Base-by-base conservation (phyloP, 2,329 filamentous ascomycete species). In the Clonostachys solani region DNA sequence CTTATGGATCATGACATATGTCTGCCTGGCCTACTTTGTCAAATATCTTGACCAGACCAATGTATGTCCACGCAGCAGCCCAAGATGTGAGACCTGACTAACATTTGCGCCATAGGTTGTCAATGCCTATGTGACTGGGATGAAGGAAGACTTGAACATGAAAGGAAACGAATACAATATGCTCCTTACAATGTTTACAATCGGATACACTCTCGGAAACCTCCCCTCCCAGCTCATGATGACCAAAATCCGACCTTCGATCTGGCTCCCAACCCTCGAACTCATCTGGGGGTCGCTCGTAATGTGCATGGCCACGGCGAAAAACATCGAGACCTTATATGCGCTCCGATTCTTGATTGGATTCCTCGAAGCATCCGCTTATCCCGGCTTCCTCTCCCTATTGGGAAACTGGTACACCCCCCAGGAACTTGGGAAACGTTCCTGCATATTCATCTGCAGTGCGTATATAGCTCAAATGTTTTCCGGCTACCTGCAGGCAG, bases 81-180 rank as follows among this genome's bases (percentile, higher is more conserved):
- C 23, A 29, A 10, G 23, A 29, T 29, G 23, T 29, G 9, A 10
- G 8, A 29, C 4, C 23, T 15, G 13, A 17, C 33, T 45, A 6
- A 17, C 23, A 9, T 29, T 29, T 29, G 8, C 23, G 23, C 23
- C n/a, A 12, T n/a, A 51, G 48, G 50, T 58, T 8, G 56, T 45
- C 44, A 70, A 69, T 54, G 68, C 67, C 12, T 71, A 65, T 34
- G 65, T 70, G 2, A 65, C 56, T 7, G 62, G 62, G 10, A 65
- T 65, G 74, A 71, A 79, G 55, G 74, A 78, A 53, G 76, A 80
- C 43, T 60, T 80, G 1, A 55, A 62, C 1, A 66, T 81, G 48
- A 68, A 70, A 36, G 67, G 69, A 7, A 80, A 81, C 52, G 62
- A 83, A 46, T 67, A 80, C 18, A 80, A 81, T 49, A 75, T 78